These are phyloP conservation scores for Karstenula rhodostoma DNA, from an alignment of 2,329 filamentous ascomycete genomes.

Conservation along the genomic window DNA sequence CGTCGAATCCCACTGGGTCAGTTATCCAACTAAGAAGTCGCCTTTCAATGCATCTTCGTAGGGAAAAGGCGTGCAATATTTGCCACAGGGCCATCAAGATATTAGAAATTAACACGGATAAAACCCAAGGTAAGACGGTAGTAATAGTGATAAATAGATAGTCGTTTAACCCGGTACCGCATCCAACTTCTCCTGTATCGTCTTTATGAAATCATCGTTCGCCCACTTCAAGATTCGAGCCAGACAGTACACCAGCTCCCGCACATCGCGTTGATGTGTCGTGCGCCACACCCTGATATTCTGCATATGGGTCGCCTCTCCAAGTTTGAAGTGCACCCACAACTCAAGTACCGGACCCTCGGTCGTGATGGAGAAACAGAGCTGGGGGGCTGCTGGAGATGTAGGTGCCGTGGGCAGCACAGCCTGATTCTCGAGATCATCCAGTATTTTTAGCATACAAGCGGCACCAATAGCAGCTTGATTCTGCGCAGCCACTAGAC, in stretches of 20 bases:
- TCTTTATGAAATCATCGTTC: conserved; percentile 9
- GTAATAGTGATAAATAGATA: no score
- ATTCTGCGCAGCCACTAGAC: conserved; percentile 28
- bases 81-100: no score
- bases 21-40: no score
- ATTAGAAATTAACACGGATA: no score
- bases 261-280: conserved; percentile 18
- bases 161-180: conserved; percentile 8
- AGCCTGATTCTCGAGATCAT: conserved; percentile 24
- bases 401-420: conserved; percentile 4
- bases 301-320: conserved; percentile 19
- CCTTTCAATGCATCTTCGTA: no score
- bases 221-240: conserved; percentile 21
- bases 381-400: conserved; percentile 4
- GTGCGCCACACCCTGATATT: conserved; percentile 20
- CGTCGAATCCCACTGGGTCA: no score
- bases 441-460: conserved; percentile 25
- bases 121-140: no score
- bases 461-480: conserved; percentile 27
- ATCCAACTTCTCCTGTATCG: conserved; percentile 18
- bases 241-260: conserved; percentile 19
- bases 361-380: conserved; percentile 15
- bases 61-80: no score
- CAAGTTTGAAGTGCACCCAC: conserved; percentile 25
- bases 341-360: conserved; percentile 28